A percentile compares a stretch with the other conserved stretches of the same genome.
Conservation (phyloP, 345 rosid species). For the Eucalyptus dawsonii region DNA sequence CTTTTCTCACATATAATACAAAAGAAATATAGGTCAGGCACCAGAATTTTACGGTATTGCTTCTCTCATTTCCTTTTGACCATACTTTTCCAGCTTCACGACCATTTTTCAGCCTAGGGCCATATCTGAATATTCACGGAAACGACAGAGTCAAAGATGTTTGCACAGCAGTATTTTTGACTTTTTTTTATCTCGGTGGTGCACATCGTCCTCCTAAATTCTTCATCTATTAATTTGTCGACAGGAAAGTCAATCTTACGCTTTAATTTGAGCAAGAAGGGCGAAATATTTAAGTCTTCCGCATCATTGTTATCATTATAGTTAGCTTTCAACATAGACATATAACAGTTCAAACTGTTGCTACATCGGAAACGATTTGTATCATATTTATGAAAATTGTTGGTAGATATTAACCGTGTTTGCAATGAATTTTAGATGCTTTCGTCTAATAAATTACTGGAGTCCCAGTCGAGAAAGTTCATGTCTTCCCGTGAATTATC, state of each 20-base stretch:
- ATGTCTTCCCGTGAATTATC: background rate
- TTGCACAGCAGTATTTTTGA: background rate
- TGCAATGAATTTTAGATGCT: background rate
- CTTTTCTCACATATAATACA: background rate
- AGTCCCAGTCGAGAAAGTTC: background rate
- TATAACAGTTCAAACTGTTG: background rate
- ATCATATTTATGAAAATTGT: background rate
- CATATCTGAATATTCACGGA: background rate
- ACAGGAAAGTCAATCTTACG: background rate
- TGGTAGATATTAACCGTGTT: background rate
- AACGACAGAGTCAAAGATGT: background rate
- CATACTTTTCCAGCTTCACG: background rate
- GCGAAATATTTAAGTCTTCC: background rate
- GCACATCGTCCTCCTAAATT: background rate
- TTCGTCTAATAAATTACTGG: background rate
- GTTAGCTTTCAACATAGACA: background rate
- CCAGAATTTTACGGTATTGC: background rate
- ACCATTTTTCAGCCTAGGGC: background rate
- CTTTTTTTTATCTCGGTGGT: background rate
- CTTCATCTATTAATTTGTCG: background rate
- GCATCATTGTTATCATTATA: background rate
- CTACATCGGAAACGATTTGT: background rate
- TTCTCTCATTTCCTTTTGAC: background rate
- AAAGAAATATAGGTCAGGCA: background rate
- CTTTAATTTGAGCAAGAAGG: background rate